These are phyloP conservation scores for Heliamphora exappendiculata DNA, from an alignment of 148 eudicot species.

Conservation along the genomic window DNA sequence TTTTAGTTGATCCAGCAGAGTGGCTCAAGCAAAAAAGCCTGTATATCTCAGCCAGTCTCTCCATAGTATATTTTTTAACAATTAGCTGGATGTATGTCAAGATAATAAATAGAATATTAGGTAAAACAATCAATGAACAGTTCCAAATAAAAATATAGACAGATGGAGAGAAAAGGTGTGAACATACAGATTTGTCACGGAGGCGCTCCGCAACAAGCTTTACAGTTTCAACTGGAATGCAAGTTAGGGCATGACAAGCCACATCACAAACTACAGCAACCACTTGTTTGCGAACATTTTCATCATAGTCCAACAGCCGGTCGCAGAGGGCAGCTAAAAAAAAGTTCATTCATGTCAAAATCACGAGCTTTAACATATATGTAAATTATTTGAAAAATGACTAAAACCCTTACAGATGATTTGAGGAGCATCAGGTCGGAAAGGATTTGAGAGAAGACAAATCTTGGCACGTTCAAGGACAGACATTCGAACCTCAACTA, in stretches of 20 bases:
- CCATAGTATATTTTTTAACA: constrained; percentile 84
- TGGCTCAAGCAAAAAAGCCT: constrained; percentile 45
- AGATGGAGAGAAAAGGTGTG: neutral
- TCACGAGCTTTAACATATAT: neutral
- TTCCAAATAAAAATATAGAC: neutral
- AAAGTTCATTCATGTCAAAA: constrained; percentile 12
- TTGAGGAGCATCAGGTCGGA: constrained; percentile 71
- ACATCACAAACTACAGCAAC: constrained; percentile 85
- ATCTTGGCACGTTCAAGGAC: constrained; percentile 71
- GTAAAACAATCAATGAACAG: neutral
- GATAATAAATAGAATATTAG: constrained; percentile 9
- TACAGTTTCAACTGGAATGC: constrained; percentile 61
- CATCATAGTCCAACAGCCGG: constrained; percentile 94
- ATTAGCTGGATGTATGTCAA: constrained; percentile 49
- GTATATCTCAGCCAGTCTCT: constrained; percentile 82
- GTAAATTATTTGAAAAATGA: constrained; percentile 5
- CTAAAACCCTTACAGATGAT: constrained; percentile 55
- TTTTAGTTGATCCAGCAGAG: constrained; percentile 24
- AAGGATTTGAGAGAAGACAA: constrained; percentile 71
- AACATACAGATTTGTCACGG: constrained; percentile 83
- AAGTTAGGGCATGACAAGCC: constrained; percentile 57
- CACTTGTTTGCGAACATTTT: constrained; percentile 88
- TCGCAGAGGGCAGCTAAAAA: constrained; percentile 77
- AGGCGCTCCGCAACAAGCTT: constrained; percentile 90
- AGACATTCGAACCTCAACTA: constrained; percentile 72